These are phyloP conservation scores for Trichosanthes cucumerina DNA, from an alignment of 306 rosid species.

Conservation along the genomic window DNA sequence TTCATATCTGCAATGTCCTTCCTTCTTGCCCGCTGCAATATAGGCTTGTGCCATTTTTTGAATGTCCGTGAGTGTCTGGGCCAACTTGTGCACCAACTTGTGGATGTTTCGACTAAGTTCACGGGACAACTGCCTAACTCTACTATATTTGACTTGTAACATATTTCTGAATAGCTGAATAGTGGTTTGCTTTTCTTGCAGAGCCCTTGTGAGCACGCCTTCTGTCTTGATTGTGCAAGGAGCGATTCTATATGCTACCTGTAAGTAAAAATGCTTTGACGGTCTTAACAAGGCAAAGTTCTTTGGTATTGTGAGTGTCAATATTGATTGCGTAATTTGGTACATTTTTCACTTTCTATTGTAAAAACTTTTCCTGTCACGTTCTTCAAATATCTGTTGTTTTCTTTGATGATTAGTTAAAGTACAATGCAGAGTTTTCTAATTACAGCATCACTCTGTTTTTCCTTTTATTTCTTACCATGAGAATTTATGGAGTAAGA, in stretches of 20 bases:
- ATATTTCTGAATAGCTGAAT: background rate
- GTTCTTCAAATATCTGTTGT: background rate
- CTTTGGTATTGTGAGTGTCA: background rate
- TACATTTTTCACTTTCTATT: background rate
- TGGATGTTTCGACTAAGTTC: too few relatives aligned
- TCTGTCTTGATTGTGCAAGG: constrained; percentile 94
- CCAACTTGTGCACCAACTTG: too few relatives aligned
- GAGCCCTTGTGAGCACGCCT: constrained; percentile 98
- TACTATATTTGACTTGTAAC: background rate
- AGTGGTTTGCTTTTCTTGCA: constrained; percentile 33
- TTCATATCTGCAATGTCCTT: background rate
- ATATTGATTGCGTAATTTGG: background rate
- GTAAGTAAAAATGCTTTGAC: constrained; percentile 38
- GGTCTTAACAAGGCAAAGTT: background rate
- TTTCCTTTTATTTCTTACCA: background rate
- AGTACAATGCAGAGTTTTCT: background rate
- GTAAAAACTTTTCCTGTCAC: background rate
- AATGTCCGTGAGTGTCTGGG: too few relatives aligned
- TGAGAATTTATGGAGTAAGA: background rate
- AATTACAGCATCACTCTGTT: background rate
- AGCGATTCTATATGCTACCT: constrained; percentile 90
- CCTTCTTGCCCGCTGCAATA: background rate
- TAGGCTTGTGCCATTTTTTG: background rate
- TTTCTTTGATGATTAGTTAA: background rate
- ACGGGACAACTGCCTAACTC: too few relatives aligned